Evolutionary conservation across 345 rosid species (phyloP), one percentile per base, ranked within the genome.

Genomic region (Rhizophora apiculata): DNA sequence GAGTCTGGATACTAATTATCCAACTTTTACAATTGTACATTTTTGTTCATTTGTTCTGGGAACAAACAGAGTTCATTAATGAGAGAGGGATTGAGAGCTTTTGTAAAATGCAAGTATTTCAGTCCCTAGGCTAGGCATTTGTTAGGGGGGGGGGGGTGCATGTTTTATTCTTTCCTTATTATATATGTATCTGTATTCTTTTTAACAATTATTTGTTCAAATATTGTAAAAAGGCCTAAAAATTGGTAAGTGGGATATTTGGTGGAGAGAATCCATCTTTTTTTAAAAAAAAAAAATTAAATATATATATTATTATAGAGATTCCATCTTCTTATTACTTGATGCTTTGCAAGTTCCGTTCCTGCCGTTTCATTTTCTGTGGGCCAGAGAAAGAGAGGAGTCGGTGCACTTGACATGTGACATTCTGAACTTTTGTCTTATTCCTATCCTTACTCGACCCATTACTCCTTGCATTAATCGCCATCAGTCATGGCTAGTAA

Each of bases 61-160:
- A 63, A 62, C 49, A 21, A 46, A 16, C 68, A 69, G 69, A 48
- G 63, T 49, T 72, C 27, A 74, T 62, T 63, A 57, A 30, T 3
- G 59, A 8, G 16, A 22, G 29, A 22, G 0, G 58, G 58, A n/a
- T 54, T 8, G 13, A 21, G 58, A 19, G 11, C 15, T 20, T 22
- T 34, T 3, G 75, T 26, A 49, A 13, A 68, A 53, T 49, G 29
- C 58, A 54, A 24, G 30, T 32, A 60, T 49, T 55, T 55, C 69
- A 16, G 59, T 59, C 80, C 67, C 22, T 62, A 70, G 36, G 70
- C 69, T 58, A 65, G 84, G 80, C 69, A 74, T 68, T 72, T 71
- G 61, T 36, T 72, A 43, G n/a, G n/a, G n/a, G n/a, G n/a, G n/a
- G 29, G 37, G 69, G 62, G 36, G 1, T 9, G 64, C 61, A 66